Base-by-base conservation (phyloP, 768 basidiomycete genomes). In the Mycena indigotica region DNA sequence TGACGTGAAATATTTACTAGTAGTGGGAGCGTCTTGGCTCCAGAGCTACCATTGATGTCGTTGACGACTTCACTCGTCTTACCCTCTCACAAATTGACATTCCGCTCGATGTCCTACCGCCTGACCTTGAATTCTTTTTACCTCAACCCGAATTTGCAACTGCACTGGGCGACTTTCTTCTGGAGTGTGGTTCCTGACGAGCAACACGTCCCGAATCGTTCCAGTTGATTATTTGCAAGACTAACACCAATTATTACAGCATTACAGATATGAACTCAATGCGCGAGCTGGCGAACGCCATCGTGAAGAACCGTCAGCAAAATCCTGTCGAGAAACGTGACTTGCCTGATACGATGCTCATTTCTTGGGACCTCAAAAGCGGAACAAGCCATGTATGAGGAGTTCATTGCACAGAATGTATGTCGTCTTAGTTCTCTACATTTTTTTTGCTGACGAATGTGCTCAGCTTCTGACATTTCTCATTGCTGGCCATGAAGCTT, bases 51-150 rank as follows among this genome's bases (percentile, higher is more conserved):
- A 74, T 82, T 44, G 74, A 78, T 50, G 74, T 78, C 5, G 66
- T 75, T 0, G 76, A 76, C 26, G 80, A 82, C 59, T 80, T 77
- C 55, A 82, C 80, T 16, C 70, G 77, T 2, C 69, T 81, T 19
- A 75, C 80, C 0, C 70, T 81, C 32, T n/a, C 79, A 81, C 57
- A 80, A 79, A 1, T 72, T 81, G 45, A 72, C 77, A 2, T 67
- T 76, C n/a, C 79, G 77, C 56, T 69, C 78, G n/a, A 78, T 79
- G 75, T 70, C 66, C 12, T 72, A 77, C 21, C 77, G 79, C 12
- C 63, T n/a, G n/a, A n/a, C n/a, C n/a, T n/a, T 81, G 53, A 80
- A 82, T 61, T 78, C 78, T 2, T 80, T 78, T 65, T 79, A 80
- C 54, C 63, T 21, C 69, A 65, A 21, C 72, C 71, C 16, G 70